Evolutionary conservation across 768 basidiomycete species (phyloP), one percentile per base, ranked within the genome.

Genomic region (Hypholoma fasciculare): DNA sequence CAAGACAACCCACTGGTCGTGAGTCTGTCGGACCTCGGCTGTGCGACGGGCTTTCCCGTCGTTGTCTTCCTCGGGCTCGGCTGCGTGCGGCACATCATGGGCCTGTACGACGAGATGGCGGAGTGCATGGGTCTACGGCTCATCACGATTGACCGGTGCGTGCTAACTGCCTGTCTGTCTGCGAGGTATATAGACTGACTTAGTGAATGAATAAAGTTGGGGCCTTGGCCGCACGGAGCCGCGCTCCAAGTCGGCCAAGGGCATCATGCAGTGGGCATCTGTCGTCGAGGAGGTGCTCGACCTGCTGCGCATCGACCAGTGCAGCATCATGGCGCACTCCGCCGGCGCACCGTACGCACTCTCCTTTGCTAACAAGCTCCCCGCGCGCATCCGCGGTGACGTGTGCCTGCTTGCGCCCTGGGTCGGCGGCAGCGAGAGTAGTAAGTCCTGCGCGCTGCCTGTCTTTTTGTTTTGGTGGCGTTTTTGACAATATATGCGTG

Each of bases 101-200:
- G 92, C 13, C 74, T 98, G 49, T 98, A 95, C 69, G 96, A 98
- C 70, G 96, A 99, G 69, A 90, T 98, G 86, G 96, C 96, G 4
- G 86, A 88, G 59, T 90, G 88, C 57, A 74, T 96, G 57, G 89
- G 89, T 5, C 79, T 99, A 37, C 79, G 96, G 55, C 78, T 99
- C 54, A 95, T 99, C 65, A 96, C 95, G 47, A 88, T 99, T 63
- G 96, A 99, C 72, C 83, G 96, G 82, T 94, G 69, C 62, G 81
- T 72, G 9, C 49, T 23, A 23, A 23, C 27, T n/a, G 23, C 39
- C 13, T 49, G 38, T 40, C 9, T 27, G 60, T 49, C 34, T 36
- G 47, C 38, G 39, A 53, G 14, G 27, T 52, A 63, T 61, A 64
- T 46, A 26, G 43, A 57, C 17, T 52, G 36, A 58, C 37, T 49